phyloP scores from a whole-genome alignment of 2,329 filamentous ascomycete genomes.

The Trichoderma breve region DNA sequence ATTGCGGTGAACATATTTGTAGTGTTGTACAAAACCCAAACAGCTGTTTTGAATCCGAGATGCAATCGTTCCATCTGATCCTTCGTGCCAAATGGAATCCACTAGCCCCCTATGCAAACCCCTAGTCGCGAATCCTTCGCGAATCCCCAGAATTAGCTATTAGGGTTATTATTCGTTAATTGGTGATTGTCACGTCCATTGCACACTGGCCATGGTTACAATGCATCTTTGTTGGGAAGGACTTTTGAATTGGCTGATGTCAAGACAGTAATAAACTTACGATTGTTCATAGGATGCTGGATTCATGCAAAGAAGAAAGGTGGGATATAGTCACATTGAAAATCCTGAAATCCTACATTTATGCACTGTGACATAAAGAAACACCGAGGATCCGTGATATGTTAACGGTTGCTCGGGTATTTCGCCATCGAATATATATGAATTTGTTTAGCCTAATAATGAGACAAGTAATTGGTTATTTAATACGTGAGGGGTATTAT shows the following conservation, averaged over 20 bases:
- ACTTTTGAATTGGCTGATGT: background rate
- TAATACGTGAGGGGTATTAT: background rate
- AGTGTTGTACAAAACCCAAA: background rate
- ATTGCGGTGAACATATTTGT: background rate
- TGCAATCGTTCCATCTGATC: background rate
- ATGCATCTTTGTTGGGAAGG: background rate
- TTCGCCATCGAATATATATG: background rate
- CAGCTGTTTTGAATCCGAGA: background rate
- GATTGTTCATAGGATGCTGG: background rate
- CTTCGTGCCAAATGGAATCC: background rate
- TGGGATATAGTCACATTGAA: background rate
- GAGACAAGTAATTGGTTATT: background rate
- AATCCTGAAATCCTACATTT: background rate
- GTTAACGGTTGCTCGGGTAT: background rate
- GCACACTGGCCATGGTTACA: background rate
- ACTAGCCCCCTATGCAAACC: background rate
- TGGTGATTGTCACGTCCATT: background rate
- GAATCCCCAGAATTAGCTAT: background rate
- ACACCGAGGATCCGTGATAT: background rate
- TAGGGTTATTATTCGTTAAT: background rate
- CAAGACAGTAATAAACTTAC: background rate
- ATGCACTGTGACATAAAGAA: background rate
- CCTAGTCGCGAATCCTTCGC: background rate
- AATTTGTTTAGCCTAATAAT: background rate
- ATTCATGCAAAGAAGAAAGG: background rate